Conservation (phyloP, 2,329 filamentous ascomycete genomes). For the Venturia asperata region DNA sequence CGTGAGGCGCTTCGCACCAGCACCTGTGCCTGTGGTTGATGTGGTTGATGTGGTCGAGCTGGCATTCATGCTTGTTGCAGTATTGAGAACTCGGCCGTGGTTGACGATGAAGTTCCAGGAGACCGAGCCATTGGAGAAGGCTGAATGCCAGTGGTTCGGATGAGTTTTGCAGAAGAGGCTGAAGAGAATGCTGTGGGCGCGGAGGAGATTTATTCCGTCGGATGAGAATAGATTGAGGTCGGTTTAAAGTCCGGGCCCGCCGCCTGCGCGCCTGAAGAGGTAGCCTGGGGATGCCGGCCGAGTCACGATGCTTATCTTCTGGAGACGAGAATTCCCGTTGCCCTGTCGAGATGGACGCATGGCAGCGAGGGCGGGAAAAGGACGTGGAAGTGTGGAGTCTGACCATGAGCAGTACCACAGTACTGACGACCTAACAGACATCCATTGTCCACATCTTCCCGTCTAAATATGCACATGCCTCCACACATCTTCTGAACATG, state of each 20-base stretch:
- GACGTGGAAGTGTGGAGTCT: neutral
- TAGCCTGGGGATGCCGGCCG: neutral
- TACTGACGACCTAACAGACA: too few species aligned
- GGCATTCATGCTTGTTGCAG: neutral
- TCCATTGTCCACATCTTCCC: too few species aligned
- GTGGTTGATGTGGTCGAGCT: neutral
- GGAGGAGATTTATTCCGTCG: neutral
- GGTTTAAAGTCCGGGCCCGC: neutral
- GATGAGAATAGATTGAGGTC: neutral
- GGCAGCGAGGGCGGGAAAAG: neutral
- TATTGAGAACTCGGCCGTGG: neutral
- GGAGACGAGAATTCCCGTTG: neutral
- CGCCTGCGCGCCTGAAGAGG: too few species aligned
- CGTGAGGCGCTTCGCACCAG: neutral
- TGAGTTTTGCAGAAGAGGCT: neutral
- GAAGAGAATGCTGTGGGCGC: neutral
- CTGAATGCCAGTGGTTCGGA: neutral
- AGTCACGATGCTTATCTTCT: neutral
- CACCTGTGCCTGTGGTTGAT: neutral
- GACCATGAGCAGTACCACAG: neutral
- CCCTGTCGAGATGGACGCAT: slow-evolving; percentile 2
- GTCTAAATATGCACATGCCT: neutral
- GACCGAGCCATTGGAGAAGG: neutral
- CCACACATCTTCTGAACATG: neutral
- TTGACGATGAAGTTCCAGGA: neutral